Percentiles rank a stretch among this genome's conserved stretches.
Conservation (phyloP, 2,329 filamentous ascomycete species). For the Penicillium hesseltinei region DNA sequence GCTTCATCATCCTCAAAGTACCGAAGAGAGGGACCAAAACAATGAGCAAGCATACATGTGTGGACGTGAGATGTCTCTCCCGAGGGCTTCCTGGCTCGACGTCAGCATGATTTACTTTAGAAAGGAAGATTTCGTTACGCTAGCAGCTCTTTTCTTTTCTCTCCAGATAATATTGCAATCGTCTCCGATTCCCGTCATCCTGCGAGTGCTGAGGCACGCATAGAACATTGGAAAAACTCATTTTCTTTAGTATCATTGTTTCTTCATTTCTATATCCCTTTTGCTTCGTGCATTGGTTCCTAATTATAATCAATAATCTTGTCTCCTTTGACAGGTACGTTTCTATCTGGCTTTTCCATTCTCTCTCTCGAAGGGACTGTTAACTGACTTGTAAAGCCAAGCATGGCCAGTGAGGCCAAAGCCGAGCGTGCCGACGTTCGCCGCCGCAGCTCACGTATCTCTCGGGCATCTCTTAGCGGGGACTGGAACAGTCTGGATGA, state of each 20-base stretch:
- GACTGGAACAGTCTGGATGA: conserved; percentile 51
- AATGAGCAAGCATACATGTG: not conserved
- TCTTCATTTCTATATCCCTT: not conserved
- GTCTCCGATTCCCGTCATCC: not conserved
- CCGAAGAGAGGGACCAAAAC: not conserved
- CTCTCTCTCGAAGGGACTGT: rapidly evolving
- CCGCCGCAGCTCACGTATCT: conserved; percentile 37
- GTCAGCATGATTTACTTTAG: conserved; percentile 34
- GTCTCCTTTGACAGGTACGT: not conserved
- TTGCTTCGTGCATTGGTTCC: not conserved
- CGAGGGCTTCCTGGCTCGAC: conserved; percentile 25
- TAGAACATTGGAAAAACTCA: not conserved
- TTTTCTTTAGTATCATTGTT: not conserved
- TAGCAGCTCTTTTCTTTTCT: not conserved
- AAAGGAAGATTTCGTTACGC: not conserved
- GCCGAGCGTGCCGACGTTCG: conserved; percentile 19
- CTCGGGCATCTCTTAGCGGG: conserved; percentile 35
- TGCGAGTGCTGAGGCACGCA: not conserved
- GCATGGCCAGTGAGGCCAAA: conserved; percentile 24
- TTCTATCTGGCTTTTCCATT: not conserved
- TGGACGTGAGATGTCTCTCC: not conserved
- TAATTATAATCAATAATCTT: not conserved
- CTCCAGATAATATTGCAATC: not conserved
- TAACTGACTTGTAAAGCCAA: not conserved
- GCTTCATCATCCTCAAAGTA: not conserved